Evolutionary conservation across 78 protist species (phyloP).

Genomic region (Dictyostelium discoideum): DNA sequence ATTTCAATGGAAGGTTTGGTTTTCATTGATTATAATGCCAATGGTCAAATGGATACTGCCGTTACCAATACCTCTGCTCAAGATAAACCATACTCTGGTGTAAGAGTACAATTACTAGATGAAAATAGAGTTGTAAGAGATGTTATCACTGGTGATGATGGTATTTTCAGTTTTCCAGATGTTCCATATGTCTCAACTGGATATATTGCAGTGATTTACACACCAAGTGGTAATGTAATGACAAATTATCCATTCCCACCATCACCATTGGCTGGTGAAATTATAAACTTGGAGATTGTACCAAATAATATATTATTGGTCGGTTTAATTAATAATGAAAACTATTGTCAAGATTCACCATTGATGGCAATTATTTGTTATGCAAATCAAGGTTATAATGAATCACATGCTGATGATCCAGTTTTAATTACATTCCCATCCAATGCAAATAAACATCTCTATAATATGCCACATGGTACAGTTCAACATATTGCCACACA

Average conservation of each 20-base stretch:
- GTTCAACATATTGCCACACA: conserved; percentile 13
- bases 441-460: neutral
- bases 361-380: conserved; percentile 15
- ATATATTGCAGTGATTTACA: neutral
- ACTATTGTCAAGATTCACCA: conserved; percentile 19
- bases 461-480: conserved; percentile 9
- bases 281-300: neutral
- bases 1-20: neutral
- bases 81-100: neutral
- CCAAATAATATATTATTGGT: neutral
- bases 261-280: neutral
- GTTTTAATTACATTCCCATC: conserved; percentile 28
- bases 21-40: conserved; percentile 36
- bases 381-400: neutral
- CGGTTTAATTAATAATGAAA: neutral
- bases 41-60: conserved; percentile 4
- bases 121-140: neutral
- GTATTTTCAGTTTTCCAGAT: neutral
- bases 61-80: neutral
- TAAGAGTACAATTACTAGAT: neutral
- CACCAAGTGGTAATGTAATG: neutral
- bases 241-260: conserved; percentile 25
- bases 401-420: conserved; percentile 24
- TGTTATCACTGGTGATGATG: neutral
- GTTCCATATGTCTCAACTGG: neutral